Conservation (phyloP, 2,329 filamentous ascomycete species). For the Alternaria infectoria region DNA sequence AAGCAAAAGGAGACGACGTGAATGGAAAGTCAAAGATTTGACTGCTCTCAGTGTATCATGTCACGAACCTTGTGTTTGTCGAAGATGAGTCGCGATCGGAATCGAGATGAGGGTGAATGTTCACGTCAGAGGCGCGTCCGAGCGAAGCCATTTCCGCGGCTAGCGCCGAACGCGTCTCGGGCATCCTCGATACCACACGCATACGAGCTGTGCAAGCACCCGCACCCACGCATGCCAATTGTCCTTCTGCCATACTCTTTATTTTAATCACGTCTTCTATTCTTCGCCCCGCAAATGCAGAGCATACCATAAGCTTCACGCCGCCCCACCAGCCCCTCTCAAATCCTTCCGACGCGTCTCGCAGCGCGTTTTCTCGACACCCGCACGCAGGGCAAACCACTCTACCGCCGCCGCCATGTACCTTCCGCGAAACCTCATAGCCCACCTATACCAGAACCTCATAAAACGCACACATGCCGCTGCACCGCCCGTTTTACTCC, state of each 20-base stretch:
- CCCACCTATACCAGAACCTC: slow-evolving; percentile 89
- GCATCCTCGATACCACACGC: slow-evolving; percentile 19
- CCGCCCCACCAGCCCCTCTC: slow-evolving; percentile 17
- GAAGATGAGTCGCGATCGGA: slow-evolving; percentile 7
- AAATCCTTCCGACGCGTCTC: slow-evolving; percentile 35
- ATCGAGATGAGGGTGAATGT: slow-evolving; percentile 20
- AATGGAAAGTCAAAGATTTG: no score
- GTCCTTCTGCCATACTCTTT: slow-evolving; percentile 17
- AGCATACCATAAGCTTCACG: slow-evolving; percentile 27
- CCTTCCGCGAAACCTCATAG: slow-evolving; percentile 86
- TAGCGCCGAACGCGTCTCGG: slow-evolving; percentile 33
- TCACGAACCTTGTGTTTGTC: no score
- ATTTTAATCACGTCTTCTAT: slow-evolving; percentile 21
- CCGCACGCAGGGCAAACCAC: slow-evolving; percentile 22
- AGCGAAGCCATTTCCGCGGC: slow-evolving; percentile 15
- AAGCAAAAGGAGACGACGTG: no score
- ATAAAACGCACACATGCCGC: slow-evolving; percentile 86
- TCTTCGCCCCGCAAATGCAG: slow-evolving; percentile 18
- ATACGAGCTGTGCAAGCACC: slow-evolving; percentile 32
- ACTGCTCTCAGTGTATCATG: no score
- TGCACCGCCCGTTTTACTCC: slow-evolving; percentile 86
- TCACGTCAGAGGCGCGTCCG: slow-evolving; percentile 27
- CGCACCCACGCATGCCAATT: slow-evolving; percentile 30
- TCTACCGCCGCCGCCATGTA: slow-evolving; percentile 69
- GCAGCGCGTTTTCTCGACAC: slow-evolving; percentile 22